Evolutionary conservation across 2,329 filamentous ascomycete genomes (phyloP).

Genomic region (Dryadomyces sulphureus): DNA sequence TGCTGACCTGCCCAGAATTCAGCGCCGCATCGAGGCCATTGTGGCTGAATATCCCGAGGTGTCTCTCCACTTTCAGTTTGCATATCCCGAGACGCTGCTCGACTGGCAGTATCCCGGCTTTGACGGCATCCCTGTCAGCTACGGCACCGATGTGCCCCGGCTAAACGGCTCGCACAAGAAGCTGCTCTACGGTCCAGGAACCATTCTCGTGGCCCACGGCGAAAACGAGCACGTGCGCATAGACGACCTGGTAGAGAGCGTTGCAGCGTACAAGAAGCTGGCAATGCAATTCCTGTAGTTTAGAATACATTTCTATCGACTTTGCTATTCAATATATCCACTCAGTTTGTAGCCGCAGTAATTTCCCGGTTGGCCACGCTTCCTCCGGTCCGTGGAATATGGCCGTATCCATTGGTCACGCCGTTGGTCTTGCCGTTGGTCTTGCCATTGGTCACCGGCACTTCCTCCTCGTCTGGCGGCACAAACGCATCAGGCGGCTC

Average conservation of each 20-base stretch:
- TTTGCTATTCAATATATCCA: too few species aligned
- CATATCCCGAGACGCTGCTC: background rate
- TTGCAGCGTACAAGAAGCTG: background rate
- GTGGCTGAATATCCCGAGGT: background rate
- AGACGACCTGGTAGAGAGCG: background rate
- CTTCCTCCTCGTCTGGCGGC: too few species aligned
- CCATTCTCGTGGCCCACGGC: background rate
- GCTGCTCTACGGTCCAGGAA: background rate
- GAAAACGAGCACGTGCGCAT: background rate
- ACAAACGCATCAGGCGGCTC: too few species aligned
- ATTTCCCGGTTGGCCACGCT: too few species aligned
- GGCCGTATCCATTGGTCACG: too few species aligned
- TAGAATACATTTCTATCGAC: background rate
- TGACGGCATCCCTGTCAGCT: background rate
- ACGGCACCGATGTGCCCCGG: background rate
- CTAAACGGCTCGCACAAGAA: background rate
- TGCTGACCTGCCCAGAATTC: background rate
- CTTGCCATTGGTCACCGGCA: too few species aligned
- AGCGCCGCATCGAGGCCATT: background rate
- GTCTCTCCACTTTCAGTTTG: background rate
- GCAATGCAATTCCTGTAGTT: background rate
- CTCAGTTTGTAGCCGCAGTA: too few species aligned
- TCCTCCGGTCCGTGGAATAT: too few species aligned
- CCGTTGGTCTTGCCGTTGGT: too few species aligned
- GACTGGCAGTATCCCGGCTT: background rate